Conservation (phyloP, 345 rosid species). For the Punica granatum region DNA sequence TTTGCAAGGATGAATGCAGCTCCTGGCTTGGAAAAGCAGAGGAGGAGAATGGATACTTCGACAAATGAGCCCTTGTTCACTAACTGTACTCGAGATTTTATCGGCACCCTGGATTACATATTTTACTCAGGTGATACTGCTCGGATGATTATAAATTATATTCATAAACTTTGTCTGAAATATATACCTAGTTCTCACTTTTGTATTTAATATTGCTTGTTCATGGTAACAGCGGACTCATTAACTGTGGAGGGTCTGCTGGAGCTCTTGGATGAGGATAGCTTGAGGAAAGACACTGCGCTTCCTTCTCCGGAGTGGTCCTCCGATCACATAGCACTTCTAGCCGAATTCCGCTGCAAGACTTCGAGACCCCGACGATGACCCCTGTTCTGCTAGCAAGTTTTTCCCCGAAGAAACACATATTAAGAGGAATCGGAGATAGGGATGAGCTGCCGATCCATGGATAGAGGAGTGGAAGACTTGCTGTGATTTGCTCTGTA, state of each 20-base stretch:
- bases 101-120: constrained; percentile 90
- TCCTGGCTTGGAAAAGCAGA: constrained; percentile 58
- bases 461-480: too few relatives aligned
- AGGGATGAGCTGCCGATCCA: background rate
- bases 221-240: constrained; percentile 66
- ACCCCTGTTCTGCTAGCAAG: constrained; percentile 27
- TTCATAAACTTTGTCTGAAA: background rate
- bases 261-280: constrained; percentile 97
- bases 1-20: constrained; percentile 67
- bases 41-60: constrained; percentile 75
- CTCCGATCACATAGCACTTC: constrained; percentile 91
- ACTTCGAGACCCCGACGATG: constrained; percentile 77
- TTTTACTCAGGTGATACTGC: constrained; percentile 71
- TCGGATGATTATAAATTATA: background rate
- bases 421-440: too few relatives aligned
- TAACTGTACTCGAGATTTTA: constrained; percentile 88
- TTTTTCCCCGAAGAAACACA: background rate
- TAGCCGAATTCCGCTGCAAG: constrained; percentile 94
- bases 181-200: background rate
- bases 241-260: constrained; percentile 82
- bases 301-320: constrained; percentile 99
- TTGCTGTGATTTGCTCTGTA: background rate
- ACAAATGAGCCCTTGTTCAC: constrained; percentile 96
- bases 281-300: constrained; percentile 96
- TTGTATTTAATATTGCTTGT: background rate